Base-by-base conservation (phyloP, 1,139 yeast genomes). In the Saccharomyces hybrid region DNA sequence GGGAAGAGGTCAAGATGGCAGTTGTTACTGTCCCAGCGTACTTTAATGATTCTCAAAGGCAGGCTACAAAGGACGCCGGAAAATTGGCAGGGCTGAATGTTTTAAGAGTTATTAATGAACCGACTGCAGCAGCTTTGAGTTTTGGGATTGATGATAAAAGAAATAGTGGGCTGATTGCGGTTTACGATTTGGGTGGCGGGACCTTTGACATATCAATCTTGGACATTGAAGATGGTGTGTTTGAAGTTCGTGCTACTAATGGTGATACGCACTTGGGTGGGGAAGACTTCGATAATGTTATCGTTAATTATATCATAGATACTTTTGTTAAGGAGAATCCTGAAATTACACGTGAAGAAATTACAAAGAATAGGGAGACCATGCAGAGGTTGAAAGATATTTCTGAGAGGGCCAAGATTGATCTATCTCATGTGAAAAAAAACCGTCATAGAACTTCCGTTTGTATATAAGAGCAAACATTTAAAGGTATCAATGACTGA, bases 181-280 rank as follows among this genome's bases (percentile, higher is more conserved):
- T 86, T 11, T 86, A 83, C 68, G 95, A 86, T 72, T 74, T 86
- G 53, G 95, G 95, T 56, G 95, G 95, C 27, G 95, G 95, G 34
- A 86, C 95, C 1, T 86, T 86, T 73, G 95, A 86, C 69, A 84
- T 86, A 31, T 86, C 93, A 1, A 81, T 86, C 51, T 73, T 86
- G 60, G 93, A 86, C 66, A 86, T 86, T 52, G 93, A 86, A 61
- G 86, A 82, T 64, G 91, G 91, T 14, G 90, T 86, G 3, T 86
- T 86, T 71, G 93, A 86, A 69, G 95, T 86, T 2, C 73, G 86
- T 60, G 82, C 93, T 29, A 86, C 95, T n/a, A 84, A 84, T 71
- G 95, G 95, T 58, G 86, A 86, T 71, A 86, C 95, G 0, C 93
- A 86, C 73, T 73, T 86, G 57, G 95, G 95, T 53, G 95, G 95